A percentile compares a stretch with the other conserved stretches of the same genome.
Evolutionary conservation across 176 grass and related monocot genomes (phyloP).

Genomic region (Oryza meridionalis): DNA sequence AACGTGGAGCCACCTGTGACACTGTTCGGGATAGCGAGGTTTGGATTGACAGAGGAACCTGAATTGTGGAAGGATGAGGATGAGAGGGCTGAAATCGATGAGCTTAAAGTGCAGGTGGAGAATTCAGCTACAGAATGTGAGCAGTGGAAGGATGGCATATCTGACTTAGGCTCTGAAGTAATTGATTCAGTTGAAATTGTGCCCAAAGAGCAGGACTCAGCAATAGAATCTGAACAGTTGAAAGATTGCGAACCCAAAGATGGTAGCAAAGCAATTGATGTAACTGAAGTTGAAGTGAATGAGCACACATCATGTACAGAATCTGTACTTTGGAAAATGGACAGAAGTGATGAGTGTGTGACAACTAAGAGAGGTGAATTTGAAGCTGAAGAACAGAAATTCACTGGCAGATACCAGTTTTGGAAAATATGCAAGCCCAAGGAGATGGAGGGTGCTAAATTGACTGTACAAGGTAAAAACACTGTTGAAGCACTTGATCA

Average conservation of each 20-base stretch:
- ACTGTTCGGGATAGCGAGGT: slow-evolving; percentile 72
- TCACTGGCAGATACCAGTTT: neutral
- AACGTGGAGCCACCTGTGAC: slow-evolving; percentile 43
- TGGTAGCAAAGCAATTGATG: neutral
- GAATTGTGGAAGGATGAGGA: slow-evolving; percentile 32
- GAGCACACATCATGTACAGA: neutral
- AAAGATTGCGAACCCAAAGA: neutral
- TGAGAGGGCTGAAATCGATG: neutral
- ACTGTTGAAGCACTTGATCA: neutral
- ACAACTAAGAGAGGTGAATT: neutral
- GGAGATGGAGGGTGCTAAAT: neutral
- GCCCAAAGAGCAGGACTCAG: neutral
- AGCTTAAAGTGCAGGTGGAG: neutral
- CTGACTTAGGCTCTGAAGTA: neutral
- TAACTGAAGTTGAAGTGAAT: neutral
- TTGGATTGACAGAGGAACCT: slow-evolving; percentile 48
- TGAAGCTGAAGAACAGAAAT: neutral
- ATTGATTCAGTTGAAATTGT: slow-evolving; percentile 13
- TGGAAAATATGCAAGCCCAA: neutral
- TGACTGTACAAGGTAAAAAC: neutral
- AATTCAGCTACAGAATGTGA: slow-evolving; percentile 29
- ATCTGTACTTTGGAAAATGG: neutral
- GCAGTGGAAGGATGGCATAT: neutral
- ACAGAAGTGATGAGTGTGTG: neutral
- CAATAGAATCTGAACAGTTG: neutral